Percentiles rank a stretch among this genome's conserved stretches.
Conservation (phyloP, 2,329 filamentous ascomycete genomes). For the Aspergillus uvarum region DNA sequence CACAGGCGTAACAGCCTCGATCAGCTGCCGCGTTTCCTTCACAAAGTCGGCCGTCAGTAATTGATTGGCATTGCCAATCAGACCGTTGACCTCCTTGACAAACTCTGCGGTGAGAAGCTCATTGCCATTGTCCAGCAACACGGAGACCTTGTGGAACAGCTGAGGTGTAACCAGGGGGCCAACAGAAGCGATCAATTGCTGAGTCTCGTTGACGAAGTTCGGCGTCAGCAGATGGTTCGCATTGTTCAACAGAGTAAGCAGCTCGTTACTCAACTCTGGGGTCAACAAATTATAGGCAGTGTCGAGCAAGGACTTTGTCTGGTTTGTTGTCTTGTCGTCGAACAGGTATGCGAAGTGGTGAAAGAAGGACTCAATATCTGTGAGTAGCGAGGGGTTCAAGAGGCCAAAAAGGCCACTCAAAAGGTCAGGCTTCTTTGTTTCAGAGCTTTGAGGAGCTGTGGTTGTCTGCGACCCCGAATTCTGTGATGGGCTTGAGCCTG, state of each 20-base stretch:
- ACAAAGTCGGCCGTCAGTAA: conserved; percentile 28
- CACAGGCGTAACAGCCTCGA: conserved; percentile 27
- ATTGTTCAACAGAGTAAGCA: conserved; percentile 22
- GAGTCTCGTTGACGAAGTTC: conserved; percentile 26
- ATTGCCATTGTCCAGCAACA: conserved; percentile 21
- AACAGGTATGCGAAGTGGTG: conserved; percentile 35
- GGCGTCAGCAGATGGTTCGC: conserved; percentile 20
- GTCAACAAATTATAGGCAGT: conserved; percentile 26
- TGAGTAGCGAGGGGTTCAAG: conserved; percentile 29
- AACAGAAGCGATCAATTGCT: conserved; percentile 21
- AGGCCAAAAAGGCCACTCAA: conserved; percentile 30
- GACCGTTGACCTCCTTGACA: conserved; percentile 32
- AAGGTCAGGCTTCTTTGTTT: conserved; percentile 33
- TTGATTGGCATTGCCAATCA: conserved; percentile 31
- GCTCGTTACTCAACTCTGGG: conserved; percentile 25
- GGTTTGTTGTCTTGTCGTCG: conserved; percentile 32
- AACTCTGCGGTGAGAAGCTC: conserved; percentile 22
- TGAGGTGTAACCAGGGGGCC: conserved; percentile 18
- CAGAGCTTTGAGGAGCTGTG: conserved; percentile 12
- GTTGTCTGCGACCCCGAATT: not conserved
- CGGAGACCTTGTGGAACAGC: conserved; percentile 17
- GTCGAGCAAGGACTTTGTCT: conserved; percentile 30
- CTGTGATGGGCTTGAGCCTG: conserved; percentile 4
- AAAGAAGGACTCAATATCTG: conserved; percentile 36
- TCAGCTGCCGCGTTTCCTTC: conserved; percentile 27